Evolutionary conservation across 169 alveolate genomes (phyloP).

Genomic region (Plasmodium cynomolgi): DNA sequence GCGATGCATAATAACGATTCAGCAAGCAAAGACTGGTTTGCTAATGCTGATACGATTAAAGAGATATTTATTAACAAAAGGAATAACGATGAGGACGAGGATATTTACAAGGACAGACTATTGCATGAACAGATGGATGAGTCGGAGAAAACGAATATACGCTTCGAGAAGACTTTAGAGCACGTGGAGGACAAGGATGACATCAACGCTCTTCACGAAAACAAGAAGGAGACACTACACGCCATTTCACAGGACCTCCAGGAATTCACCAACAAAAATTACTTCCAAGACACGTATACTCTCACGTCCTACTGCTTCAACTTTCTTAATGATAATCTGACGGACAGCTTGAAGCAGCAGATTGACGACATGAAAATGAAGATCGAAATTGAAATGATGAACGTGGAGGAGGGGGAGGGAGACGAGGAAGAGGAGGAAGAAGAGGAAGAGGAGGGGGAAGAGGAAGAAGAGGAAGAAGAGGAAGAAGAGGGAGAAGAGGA

Average conservation of each 20-base stretch:
- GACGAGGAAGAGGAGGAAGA: neutral
- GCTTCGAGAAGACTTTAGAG: slow-evolving; percentile 88
- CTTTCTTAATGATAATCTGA: slow-evolving; percentile 37
- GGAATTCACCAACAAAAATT: slow-evolving; percentile 35
- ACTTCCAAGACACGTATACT: slow-evolving; percentile 42
- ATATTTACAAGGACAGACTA: slow-evolving; percentile 38
- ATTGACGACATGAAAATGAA: slow-evolving; percentile 71
- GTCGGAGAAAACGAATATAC: slow-evolving; percentile 18
- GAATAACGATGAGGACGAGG: slow-evolving; percentile 67
- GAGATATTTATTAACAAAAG: slow-evolving; percentile 46
- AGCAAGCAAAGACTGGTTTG: slow-evolving; percentile 37
- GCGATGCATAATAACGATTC: neutral
- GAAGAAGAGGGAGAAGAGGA: neutral
- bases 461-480: neutral
- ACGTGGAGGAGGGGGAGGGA: slow-evolving; percentile 22
- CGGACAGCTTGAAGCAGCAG: slow-evolving; percentile 46
- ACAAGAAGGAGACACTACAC: slow-evolving; percentile 79
- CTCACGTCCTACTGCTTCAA: slow-evolving; percentile 67
- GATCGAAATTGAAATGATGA: slow-evolving; percentile 68
- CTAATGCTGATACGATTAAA: slow-evolving; percentile 51
- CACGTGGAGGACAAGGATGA: slow-evolving; percentile 91
- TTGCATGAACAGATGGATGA: slow-evolving; percentile 46
- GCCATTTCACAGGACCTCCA: slow-evolving; percentile 55
- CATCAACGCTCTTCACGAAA: slow-evolving; percentile 83
- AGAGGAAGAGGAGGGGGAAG: slow-evolving; percentile 24